Evolutionary conservation across 306 rosid genomes (phyloP).

Genomic region (Acacia confusa): DNA sequence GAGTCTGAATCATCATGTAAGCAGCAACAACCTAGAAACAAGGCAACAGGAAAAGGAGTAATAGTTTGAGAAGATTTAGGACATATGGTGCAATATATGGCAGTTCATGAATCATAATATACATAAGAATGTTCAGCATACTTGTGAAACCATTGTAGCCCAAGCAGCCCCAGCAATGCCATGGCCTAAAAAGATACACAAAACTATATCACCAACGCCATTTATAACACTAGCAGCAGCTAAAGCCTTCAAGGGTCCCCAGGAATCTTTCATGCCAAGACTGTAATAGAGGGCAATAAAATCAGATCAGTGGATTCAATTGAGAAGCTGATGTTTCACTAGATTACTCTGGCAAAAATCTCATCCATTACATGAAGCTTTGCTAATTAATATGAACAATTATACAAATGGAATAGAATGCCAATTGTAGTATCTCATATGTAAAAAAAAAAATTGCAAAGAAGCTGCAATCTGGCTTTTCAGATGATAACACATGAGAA

Average conservation of each 20-base stretch:
- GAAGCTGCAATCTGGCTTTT: slow-evolving; percentile 8
- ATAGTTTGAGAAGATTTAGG: slow-evolving; percentile 22
- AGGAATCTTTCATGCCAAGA: slow-evolving; percentile 61
- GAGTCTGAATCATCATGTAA: slow-evolving; percentile 77
- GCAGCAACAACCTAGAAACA: slow-evolving; percentile 75
- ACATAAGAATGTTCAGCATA: slow-evolving; percentile 29
- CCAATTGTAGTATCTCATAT: background rate
- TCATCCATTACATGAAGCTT: slow-evolving; percentile 17
- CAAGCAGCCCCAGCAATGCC: slow-evolving; percentile 55
- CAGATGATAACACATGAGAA: slow-evolving; percentile 26
- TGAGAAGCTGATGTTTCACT: slow-evolving; percentile 15
- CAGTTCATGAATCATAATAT: slow-evolving; percentile 20
- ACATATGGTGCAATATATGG: slow-evolving; percentile 14
- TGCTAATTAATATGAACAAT: background rate
- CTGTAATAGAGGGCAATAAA: slow-evolving; percentile 22
- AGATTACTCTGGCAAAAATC: background rate
- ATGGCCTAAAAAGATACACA: slow-evolving; percentile 46
- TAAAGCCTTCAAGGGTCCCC: slow-evolving; percentile 58
- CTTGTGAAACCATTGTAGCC: slow-evolving; percentile 53
- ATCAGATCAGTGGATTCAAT: slow-evolving; percentile 4
- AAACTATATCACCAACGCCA: slow-evolving; percentile 39
- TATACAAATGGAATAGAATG: background rate
- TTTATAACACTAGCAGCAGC: slow-evolving; percentile 50
- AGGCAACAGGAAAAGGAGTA: slow-evolving; percentile 15
- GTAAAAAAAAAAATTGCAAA: background rate